phyloP scores from a whole-genome alignment of 2,329 filamentous ascomycete species.

The Stachybotrys echinatus region DNA sequence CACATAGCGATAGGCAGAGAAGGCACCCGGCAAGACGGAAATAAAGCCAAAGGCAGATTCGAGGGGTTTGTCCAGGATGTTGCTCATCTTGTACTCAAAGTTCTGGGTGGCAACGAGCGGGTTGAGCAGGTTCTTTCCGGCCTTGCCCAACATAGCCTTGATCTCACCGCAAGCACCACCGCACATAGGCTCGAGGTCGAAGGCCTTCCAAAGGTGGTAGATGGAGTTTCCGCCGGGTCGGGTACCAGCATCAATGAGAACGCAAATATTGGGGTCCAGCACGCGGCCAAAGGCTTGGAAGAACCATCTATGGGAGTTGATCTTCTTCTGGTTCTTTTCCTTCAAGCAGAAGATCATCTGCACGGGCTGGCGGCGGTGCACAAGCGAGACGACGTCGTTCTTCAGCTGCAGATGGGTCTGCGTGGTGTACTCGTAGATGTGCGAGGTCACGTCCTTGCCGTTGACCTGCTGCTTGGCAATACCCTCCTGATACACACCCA shows the following conservation, averaged over 20 bases:
- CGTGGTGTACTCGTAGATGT: slow-evolving; percentile 94
- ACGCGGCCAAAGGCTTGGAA: slow-evolving; percentile 94
- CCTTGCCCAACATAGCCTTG: slow-evolving; percentile 88
- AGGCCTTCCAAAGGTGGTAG: slow-evolving; percentile 98
- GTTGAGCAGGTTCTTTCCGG: slow-evolving; percentile 84
- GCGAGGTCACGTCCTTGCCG: slow-evolving; percentile 89
- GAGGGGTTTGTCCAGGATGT: slow-evolving; percentile 95
- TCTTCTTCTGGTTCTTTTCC: slow-evolving; percentile 99
- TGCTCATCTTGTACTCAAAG: slow-evolving; percentile 99
- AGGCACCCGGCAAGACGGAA: slow-evolving; percentile 90
- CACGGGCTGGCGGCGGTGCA: slow-evolving; percentile 82
- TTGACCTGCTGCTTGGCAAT: slow-evolving; percentile 99
- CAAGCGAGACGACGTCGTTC: slow-evolving; percentile 79
- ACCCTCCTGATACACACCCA: slow-evolving; percentile 97
- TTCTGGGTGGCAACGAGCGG: slow-evolving; percentile 95
- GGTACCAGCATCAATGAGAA: slow-evolving; percentile 92
- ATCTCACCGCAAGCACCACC: slow-evolving; percentile 97
- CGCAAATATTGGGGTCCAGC: slow-evolving; percentile 92
- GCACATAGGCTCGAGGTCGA: slow-evolving; percentile 96
- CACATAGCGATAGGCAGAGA: slow-evolving; percentile 95
- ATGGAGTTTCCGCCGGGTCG: slow-evolving; percentile 91
- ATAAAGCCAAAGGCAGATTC: slow-evolving; percentile 99
- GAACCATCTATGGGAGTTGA: slow-evolving; percentile 99
- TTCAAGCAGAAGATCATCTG: slow-evolving; percentile 98
- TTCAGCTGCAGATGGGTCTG: slow-evolving; percentile 86